These are phyloP conservation scores for Puccinellia tenuiflora DNA, from an alignment of 176 grass and related monocot genomes.

Conservation along the genomic window DNA sequence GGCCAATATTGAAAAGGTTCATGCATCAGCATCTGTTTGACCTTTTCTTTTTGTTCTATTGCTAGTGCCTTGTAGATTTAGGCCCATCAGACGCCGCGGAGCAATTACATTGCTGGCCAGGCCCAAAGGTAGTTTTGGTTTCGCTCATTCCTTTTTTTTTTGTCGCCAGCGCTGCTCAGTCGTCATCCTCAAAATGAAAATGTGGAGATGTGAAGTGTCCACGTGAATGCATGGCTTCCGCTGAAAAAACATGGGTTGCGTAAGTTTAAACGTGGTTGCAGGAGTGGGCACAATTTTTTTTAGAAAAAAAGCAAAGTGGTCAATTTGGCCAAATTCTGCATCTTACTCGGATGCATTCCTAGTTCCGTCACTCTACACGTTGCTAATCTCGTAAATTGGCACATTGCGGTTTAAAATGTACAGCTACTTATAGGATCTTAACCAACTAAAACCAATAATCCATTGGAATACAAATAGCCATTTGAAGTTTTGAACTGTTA, in stretches of 20 bases:
- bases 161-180: not conserved
- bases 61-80: too few species aligned
- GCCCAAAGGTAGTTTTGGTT: not conserved
- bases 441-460: not conserved
- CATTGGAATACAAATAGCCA: not conserved
- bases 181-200: not conserved
- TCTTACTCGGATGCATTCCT: not conserved
- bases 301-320: not conserved
- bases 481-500: not conserved
- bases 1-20: too few species aligned
- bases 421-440: not conserved
- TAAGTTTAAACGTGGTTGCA: not conserved
- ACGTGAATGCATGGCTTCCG: not conserved
- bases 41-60: too few species aligned
- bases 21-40: too few species aligned
- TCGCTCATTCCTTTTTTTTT: not conserved
- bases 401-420: not conserved
- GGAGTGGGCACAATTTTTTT: not conserved
- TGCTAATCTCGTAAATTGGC: not conserved
- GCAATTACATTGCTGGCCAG: not conserved
- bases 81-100: not conserved
- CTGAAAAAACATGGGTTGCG: not conserved
- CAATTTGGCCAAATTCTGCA: not conserved
- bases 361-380: not conserved
- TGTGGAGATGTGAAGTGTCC: not conserved